Conservation (phyloP, 441 rosid genomes). For the Populus trichocarpa region DNA sequence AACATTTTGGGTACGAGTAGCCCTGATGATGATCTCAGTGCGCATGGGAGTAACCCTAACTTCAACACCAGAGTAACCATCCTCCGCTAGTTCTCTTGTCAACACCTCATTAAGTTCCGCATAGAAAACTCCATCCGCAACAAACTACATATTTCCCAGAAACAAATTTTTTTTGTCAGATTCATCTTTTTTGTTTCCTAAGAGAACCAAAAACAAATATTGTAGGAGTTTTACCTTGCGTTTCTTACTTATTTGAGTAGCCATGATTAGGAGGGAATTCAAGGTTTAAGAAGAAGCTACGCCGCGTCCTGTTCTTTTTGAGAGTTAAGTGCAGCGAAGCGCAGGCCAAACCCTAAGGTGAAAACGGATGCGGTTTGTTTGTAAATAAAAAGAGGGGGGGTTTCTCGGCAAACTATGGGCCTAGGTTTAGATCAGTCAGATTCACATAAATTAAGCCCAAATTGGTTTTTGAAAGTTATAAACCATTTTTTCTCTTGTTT, state of each 20-base stretch:
- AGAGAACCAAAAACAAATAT: neutral
- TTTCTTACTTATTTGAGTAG: slow-evolving; percentile 69
- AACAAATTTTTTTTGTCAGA: neutral
- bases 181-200: neutral
- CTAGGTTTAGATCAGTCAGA: neutral
- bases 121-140: slow-evolving; percentile 9
- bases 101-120: slow-evolving; percentile 71
- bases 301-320: neutral
- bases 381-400: neutral
- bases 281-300: neutral
- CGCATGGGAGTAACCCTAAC: too few relatives aligned
- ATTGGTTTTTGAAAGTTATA: neutral
- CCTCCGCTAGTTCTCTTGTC: slow-evolving; percentile 74
- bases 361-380: neutral
- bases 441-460: neutral
- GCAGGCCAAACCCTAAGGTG: neutral
- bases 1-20: slow-evolving; percentile 66
- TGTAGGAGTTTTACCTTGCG: slow-evolving; percentile 34
- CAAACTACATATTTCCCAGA: slow-evolving; percentile 48
- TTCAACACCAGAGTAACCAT: slow-evolving; percentile 62
- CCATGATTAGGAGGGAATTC: slow-evolving; percentile 17
- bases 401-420: neutral
- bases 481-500: neutral
- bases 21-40: too few relatives aligned
- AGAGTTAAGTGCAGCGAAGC: neutral